These are phyloP conservation scores for Solanum appendiculatum DNA, from an alignment of 257 asterid species.

Conservation along the genomic window DNA sequence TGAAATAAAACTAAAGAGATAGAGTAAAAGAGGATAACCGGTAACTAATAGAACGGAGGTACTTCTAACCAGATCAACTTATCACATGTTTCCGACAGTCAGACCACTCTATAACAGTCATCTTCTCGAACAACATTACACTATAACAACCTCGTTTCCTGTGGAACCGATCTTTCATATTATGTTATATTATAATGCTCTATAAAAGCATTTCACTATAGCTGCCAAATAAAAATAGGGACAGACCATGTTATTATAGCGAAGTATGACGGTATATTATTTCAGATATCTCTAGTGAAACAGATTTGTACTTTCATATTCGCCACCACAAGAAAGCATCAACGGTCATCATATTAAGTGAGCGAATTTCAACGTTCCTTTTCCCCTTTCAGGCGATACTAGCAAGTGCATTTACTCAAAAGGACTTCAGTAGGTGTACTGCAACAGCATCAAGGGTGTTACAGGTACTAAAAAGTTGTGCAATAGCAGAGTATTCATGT, in stretches of 20 bases:
- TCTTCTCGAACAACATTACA: background rate
- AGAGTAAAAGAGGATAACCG: background rate
- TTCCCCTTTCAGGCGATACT: slow-evolving; percentile 45
- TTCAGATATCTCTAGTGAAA: background rate
- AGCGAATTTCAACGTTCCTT: background rate
- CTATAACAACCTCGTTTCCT: background rate
- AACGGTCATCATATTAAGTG: background rate
- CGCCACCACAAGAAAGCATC: background rate
- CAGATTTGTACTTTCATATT: background rate
- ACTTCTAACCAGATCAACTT: background rate
- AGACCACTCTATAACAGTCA: background rate
- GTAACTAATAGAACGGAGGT: background rate
- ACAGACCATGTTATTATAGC: background rate
- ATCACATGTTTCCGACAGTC: background rate
- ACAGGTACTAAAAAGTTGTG: slow-evolving; percentile 25
- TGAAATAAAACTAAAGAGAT: background rate
- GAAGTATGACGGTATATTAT: background rate
- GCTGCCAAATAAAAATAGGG: background rate
- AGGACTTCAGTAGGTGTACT: slow-evolving; percentile 38
- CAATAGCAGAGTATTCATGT: background rate
- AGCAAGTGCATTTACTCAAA: slow-evolving; percentile 60
- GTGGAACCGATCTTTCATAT: background rate
- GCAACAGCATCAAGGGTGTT: slow-evolving; percentile 53
- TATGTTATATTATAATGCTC: background rate
- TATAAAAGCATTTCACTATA: background rate